phyloP scores from a whole-genome alignment of 768 basidiomycete species.

The Paxillus rubicundulus region DNA sequence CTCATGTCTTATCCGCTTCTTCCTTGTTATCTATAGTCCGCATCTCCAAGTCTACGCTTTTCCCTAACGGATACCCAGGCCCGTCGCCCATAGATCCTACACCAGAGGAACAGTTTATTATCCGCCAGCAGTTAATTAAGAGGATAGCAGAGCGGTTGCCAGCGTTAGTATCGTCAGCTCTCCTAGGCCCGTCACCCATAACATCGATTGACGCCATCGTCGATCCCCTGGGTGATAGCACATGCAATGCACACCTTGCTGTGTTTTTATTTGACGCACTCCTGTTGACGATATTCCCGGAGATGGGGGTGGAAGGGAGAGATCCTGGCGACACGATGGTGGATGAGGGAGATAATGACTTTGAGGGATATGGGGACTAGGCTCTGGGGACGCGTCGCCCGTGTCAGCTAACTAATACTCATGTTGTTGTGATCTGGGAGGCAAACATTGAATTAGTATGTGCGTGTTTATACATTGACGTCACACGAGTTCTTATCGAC shows the following conservation, averaged over 20 bases:
- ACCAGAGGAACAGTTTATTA: conserved; percentile 64
- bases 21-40: conserved; percentile 54
- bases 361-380: not conserved
- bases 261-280: conserved; percentile 73
- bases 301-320: conserved; percentile 46
- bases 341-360: not conserved
- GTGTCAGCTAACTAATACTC: no score
- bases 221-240: conserved; percentile 56
- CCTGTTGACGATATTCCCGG: conserved; percentile 74
- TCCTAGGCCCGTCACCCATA: conserved; percentile 54
- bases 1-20: conserved; percentile 48
- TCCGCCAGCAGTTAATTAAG: conserved; percentile 43
- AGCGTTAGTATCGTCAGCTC: conserved; percentile 34
- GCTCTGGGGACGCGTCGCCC: not conserved
- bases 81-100: conserved; percentile 72
- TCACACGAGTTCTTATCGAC: conserved; percentile 10
- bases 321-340: not conserved
- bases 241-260: conserved; percentile 79
- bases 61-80: conserved; percentile 87
- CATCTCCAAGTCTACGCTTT: conserved; percentile 66
- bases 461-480: conserved; percentile 28
- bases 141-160: conserved; percentile 44
- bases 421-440: not conserved
- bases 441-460: conserved; percentile 7
- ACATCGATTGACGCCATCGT: conserved; percentile 51